Percentiles rank a stretch among this genome's conserved stretches.
Conservation (phyloP, 495 filamentous ascomycete species). For the Thermothielavioides terrestris region DNA sequence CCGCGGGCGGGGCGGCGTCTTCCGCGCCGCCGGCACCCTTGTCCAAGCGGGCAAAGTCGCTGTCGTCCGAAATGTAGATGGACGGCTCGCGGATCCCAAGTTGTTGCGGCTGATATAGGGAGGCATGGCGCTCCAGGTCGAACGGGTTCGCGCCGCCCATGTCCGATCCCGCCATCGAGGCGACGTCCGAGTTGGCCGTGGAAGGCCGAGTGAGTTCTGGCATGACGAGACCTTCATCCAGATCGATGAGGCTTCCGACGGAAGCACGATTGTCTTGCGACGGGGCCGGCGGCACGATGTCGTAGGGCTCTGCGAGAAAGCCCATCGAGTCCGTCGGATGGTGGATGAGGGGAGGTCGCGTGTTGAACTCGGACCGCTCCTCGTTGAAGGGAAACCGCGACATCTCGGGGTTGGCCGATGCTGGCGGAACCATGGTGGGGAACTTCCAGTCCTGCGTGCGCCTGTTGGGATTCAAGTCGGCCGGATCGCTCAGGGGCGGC, state of each 20-base stretch:
- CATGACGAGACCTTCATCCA: conserved; percentile 39
- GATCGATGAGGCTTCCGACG: conserved; percentile 41
- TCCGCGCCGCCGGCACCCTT: conserved; percentile 1
- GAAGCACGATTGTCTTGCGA: conserved; percentile 31
- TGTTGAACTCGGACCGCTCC: conserved; percentile 12
- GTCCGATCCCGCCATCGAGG: conserved; percentile 38
- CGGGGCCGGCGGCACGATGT: conserved; percentile 19
- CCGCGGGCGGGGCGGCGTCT: conserved; percentile 2
- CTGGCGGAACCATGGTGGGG: conserved; percentile 42
- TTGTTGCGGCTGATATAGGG: conserved; percentile 35
- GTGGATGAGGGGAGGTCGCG: conserved; percentile 40
- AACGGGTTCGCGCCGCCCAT: conserved; percentile 43
- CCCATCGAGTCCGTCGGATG: conserved; percentile 42
- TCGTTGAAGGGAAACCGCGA: conserved; percentile 41
- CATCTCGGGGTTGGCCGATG: conserved; percentile 43
- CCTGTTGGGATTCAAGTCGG: conserved; percentile 39
- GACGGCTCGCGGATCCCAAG: conserved; percentile 37
- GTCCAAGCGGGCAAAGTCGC: conserved; percentile 29
- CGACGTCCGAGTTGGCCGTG: conserved; percentile 47
- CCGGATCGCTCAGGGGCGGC: conserved; percentile 43
- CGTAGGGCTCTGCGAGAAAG: conserved; percentile 37
- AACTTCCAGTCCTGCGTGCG: conserved; percentile 57
- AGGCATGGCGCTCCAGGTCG: conserved; percentile 46
- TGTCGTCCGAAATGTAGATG: conserved; percentile 45
- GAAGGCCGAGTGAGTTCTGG: conserved; percentile 38